Conservation (phyloP, 805 yeast genomes). For the Myxozyma neglecta region DNA sequence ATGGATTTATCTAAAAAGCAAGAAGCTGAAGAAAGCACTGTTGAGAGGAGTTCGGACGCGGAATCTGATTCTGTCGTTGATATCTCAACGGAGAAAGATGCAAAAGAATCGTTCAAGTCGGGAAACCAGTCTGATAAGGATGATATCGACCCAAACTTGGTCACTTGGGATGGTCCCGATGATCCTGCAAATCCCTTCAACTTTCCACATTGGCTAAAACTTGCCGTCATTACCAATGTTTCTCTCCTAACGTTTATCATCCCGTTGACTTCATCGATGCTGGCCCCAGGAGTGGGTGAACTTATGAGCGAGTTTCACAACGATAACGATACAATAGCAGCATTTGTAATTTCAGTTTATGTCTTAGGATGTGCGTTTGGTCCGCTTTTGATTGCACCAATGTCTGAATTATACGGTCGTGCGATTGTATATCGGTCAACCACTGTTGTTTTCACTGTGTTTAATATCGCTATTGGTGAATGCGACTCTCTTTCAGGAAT, state of each 20-base stretch:
- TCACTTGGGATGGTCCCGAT: slow-evolving; percentile 41
- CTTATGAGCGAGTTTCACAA: slow-evolving; percentile 51
- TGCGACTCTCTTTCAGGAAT: slow-evolving; percentile 57
- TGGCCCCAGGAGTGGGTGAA: slow-evolving; percentile 59
- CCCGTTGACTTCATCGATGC: slow-evolving; percentile 62
- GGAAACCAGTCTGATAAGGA: slow-evolving; percentile 4
- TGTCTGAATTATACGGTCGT: slow-evolving; percentile 62
- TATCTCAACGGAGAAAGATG: not conserved
- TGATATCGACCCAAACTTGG: slow-evolving; percentile 27
- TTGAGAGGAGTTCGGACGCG: not conserved
- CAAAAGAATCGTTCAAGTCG: not conserved
- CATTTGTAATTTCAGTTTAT: slow-evolving; percentile 57
- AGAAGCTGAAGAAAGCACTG: too few species aligned
- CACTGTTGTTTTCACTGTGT: slow-evolving; percentile 48
- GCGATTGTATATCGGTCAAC: slow-evolving; percentile 55
- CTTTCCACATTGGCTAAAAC: not conserved
- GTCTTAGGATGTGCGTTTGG: slow-evolving; percentile 71
- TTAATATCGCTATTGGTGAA: slow-evolving; percentile 64
- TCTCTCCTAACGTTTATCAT: slow-evolving; percentile 6
- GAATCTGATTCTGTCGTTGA: not conserved
- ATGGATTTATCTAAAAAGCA: not conserved
- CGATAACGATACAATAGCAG: slow-evolving; percentile 41
- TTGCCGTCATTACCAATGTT: not conserved
- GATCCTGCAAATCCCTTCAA: slow-evolving; percentile 40
- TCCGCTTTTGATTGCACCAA: slow-evolving; percentile 64